Evolutionary conservation across 345 rosid species (phyloP).

Genomic region (Cochlearia excelsa): DNA sequence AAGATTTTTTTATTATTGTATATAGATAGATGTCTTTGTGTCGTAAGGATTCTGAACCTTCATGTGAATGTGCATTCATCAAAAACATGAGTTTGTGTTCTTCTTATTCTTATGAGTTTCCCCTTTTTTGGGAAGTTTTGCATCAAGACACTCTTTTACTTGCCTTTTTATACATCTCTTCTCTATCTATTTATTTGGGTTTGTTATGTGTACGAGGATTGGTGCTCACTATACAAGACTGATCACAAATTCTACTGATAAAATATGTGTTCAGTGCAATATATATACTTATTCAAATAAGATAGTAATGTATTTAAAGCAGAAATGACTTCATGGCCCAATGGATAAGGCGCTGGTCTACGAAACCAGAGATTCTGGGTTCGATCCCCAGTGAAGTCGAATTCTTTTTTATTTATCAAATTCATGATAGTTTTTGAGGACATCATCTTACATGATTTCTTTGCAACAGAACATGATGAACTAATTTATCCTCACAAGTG

Average conservation of each 20-base stretch:
- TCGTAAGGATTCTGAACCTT: slow-evolving; percentile 27
- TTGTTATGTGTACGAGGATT: too few species aligned
- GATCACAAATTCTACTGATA: too few species aligned
- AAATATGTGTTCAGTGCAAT: too few species aligned
- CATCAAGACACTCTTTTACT: not conserved
- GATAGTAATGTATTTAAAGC: too few species aligned
- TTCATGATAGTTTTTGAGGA: too few species aligned
- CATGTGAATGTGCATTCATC: slow-evolving; percentile 12
- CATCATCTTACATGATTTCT: not conserved
- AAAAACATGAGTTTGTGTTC: slow-evolving; percentile 28
- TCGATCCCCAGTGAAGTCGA: slow-evolving; percentile 78
- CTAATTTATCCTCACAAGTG: too few species aligned
- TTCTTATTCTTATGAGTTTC: slow-evolving; percentile 18
- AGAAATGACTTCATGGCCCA: slow-evolving; percentile 56
- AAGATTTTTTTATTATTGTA: slow-evolving; percentile 22
- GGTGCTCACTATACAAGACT: too few species aligned
- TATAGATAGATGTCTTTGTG: slow-evolving; percentile 32
- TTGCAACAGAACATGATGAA: not conserved
- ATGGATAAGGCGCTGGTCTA: slow-evolving; percentile 93
- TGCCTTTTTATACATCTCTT: too few species aligned
- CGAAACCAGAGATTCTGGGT: slow-evolving; percentile 83
- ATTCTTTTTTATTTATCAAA: not conserved
- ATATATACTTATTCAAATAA: too few species aligned
- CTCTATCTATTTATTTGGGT: too few species aligned
- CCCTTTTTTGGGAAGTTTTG: slow-evolving; percentile 41